Conservation (phyloP, 2,329 filamentous ascomycete species). For the Penicillium hesseltinei region DNA sequence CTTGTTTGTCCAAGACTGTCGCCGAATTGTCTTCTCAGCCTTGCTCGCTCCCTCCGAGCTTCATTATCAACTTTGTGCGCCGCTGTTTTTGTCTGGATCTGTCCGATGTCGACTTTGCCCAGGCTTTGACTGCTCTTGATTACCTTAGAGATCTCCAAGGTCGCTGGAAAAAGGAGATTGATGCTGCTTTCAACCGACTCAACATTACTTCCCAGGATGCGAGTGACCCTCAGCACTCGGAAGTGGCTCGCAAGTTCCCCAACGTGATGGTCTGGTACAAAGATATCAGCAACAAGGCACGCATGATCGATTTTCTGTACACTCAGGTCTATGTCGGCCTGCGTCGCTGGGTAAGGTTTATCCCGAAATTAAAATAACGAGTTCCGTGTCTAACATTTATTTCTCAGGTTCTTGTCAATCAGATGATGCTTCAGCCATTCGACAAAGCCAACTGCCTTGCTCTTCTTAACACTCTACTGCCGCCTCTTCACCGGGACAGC, state of each 20-base stretch:
- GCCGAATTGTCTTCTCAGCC: conserved; percentile 59
- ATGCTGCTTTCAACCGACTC: conserved; percentile 54
- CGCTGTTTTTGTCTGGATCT: conserved; percentile 58
- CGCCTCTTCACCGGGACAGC: conserved; percentile 50
- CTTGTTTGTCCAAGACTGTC: conserved; percentile 51
- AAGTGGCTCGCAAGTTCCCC: conserved; percentile 52
- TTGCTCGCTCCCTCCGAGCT: conserved; percentile 60
- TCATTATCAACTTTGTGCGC: conserved; percentile 62
- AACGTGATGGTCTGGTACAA: conserved; percentile 57
- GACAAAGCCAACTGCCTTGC: conserved; percentile 65
- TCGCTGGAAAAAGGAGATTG: conserved; percentile 58
- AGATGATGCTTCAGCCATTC: conserved; percentile 61
- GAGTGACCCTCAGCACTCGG: conserved; percentile 43
- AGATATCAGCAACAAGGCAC: conserved; percentile 51
- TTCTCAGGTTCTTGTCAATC: conserved; percentile 60
- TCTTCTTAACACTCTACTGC: conserved; percentile 67
- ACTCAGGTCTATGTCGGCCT: conserved; percentile 61
- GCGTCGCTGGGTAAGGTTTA: conserved; percentile 58
- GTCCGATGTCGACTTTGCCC: conserved; percentile 61
- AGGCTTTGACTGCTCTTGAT: conserved; percentile 64
- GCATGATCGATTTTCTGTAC: conserved; percentile 56
- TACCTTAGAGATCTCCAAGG: conserved; percentile 64
- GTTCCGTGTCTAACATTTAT: background rate
- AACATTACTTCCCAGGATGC: conserved; percentile 52
- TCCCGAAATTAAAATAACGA: background rate